phyloP scores from a whole-genome alignment of 129 eudicot genomes.

The Flaveria brownii region DNA sequence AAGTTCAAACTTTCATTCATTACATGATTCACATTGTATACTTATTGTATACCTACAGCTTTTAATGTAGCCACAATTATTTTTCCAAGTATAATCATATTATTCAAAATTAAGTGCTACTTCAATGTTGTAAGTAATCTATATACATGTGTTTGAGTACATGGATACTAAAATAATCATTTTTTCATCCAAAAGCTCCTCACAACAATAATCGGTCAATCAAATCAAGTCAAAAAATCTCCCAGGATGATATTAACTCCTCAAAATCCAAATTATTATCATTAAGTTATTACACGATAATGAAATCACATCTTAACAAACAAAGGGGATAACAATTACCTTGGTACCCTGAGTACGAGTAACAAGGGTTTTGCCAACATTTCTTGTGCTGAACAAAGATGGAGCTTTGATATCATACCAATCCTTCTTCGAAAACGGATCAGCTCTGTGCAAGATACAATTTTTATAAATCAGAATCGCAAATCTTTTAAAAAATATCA shows the following conservation, averaged over 20 bases:
- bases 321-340: slow-evolving; percentile 30
- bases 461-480: not conserved
- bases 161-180: not conserved
- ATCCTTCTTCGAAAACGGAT: slow-evolving; percentile 86
- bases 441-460: slow-evolving; percentile 37
- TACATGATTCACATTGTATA: not conserved
- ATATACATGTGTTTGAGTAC: not conserved
- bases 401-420: slow-evolving; percentile 91
- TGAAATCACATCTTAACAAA: not conserved
- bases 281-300: not conserved
- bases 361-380: slow-evolving; percentile 76
- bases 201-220: not conserved
- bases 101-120: too few relatives aligned
- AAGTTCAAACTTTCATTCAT: not conserved
- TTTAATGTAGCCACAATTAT: not conserved
- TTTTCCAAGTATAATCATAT: not conserved
- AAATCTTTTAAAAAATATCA: not conserved
- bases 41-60: not conserved
- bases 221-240: not conserved
- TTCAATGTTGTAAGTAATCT: not conserved
- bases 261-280: not conserved
- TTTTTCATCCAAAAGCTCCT: not conserved
- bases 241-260: not conserved
- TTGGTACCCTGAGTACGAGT: slow-evolving; percentile 93
- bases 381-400: slow-evolving; percentile 52